Base-by-base conservation (phyloP, 2,329 filamentous ascomycete species). In the Neopestalotiopsis clavispora region DNA sequence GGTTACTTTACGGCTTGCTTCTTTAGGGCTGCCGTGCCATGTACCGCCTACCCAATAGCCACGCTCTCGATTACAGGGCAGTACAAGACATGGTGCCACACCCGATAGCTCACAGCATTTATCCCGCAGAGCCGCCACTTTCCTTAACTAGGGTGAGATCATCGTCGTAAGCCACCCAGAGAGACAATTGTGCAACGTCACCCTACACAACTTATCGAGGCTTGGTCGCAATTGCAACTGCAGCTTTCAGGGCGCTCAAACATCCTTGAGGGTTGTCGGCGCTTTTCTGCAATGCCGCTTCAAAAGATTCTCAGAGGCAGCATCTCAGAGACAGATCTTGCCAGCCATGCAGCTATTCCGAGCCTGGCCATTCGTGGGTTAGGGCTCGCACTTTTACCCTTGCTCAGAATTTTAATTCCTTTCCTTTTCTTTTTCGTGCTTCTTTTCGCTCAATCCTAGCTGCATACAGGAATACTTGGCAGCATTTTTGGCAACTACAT, bases 101-200 rank as follows among this genome's bases (percentile, higher is more conserved):
- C 63, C 62, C 69, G 56, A 45, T 68, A 40, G 45, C 32, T 58
- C 65, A 64, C 52, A 68, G 59, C 70, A 66, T 70, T 67, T 72
- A 66, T 72, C 67, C 72, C 72, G 70, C 71, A 74, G 71, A 74
- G 72, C 72, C 71, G 72, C 71, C 71, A 68, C 70, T 67, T 66
- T 57, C 49, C 63, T 32, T 12, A 66, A 23, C 49, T 58, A 59
- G 42, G 61, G 59, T 28, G 59, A 60, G 71, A 67, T 66, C 64
- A 34, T 14, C 59, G 34, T 52, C 5, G 62, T 38, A 65, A 52
- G 45, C 20, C n/a, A 20, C 62, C 40, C n/a, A 34, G 52, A 4
- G 23, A 2, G 28, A 52, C 9, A 52, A 20, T 13, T n/a, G 34
- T 40, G 28, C 59, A 62, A 62, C 59, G 59, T 62, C 59, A 40